Evolutionary conservation across 768 basidiomycete species (phyloP).

Genomic region (Suillus sp.): DNA sequence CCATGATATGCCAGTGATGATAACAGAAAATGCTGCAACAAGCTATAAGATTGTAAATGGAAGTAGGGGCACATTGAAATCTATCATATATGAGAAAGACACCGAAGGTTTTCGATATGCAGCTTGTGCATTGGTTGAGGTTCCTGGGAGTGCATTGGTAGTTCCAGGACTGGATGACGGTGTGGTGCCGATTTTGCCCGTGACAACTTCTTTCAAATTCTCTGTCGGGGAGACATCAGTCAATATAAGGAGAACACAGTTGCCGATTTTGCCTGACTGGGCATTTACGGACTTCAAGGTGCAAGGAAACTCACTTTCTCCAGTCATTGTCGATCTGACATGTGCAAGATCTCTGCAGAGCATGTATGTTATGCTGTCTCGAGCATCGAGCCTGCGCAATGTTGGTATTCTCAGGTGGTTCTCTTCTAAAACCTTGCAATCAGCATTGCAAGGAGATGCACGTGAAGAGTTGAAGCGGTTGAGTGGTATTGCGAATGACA

Average conservation of each 20-base stretch:
- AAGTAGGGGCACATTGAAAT: neutral
- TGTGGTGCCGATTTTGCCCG: neutral
- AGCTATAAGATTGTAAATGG: neutral
- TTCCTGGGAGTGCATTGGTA: neutral
- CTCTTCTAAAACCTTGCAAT: neutral
- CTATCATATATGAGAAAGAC: neutral
- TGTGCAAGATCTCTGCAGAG: neutral
- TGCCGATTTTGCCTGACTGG: neutral
- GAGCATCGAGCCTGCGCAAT: rapidly evolving
- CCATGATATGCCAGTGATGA: neutral
- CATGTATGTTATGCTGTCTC: neutral
- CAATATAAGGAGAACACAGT: neutral
- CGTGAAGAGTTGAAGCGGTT: neutral
- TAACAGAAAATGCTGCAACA: neutral
- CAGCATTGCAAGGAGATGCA: neutral
- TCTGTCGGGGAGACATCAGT: neutral
- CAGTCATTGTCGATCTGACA: neutral
- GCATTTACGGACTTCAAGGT: neutral
- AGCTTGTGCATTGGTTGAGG: neutral
- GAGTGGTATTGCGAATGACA: no score
- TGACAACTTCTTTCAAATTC: neutral
- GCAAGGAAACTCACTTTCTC: neutral
- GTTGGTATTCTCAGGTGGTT: neutral
- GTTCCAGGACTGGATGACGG: neutral
- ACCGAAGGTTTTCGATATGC: neutral